Conservation (phyloP, 164 flowering plant genomes). For the Chimonanthus salicifolius region DNA sequence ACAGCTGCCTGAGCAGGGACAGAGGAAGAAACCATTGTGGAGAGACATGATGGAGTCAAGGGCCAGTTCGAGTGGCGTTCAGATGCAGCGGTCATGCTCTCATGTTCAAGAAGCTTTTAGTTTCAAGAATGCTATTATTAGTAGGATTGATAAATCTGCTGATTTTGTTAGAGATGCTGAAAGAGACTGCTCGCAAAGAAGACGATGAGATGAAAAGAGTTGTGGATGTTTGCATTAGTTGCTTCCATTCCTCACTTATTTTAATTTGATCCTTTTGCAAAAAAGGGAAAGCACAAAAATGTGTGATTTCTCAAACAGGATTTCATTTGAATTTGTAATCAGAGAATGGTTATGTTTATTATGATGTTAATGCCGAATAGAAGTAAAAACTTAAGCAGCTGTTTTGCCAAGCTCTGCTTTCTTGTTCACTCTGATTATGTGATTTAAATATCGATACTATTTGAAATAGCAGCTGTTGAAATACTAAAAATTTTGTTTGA, state of each 20-base stretch:
- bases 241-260: background rate
- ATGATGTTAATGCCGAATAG: background rate
- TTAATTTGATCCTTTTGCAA: background rate
- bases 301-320: background rate
- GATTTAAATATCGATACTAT: no score
- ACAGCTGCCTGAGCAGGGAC: slow-evolving; percentile 63
- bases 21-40: slow-evolving; percentile 52
- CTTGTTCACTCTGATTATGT: no score
- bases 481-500: no score
- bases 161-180: slow-evolving; percentile 19
- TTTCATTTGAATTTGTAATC: background rate
- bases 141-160: slow-evolving; percentile 24
- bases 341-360: background rate
- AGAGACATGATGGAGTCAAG: slow-evolving; percentile 64
- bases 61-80: slow-evolving; percentile 57
- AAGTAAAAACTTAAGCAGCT: no score
- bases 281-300: background rate
- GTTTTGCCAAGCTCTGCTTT: no score
- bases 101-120: slow-evolving; percentile 40
- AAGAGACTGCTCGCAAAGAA: slow-evolving; percentile 6
- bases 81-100: slow-evolving; percentile 51
- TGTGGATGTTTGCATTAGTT: background rate
- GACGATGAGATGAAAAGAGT: background rate
- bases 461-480: no score
- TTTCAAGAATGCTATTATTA: slow-evolving; percentile 29